Evolutionary conservation across 2,329 filamentous ascomycete genomes (phyloP).

Genomic region (Fusarium metavorans): DNA sequence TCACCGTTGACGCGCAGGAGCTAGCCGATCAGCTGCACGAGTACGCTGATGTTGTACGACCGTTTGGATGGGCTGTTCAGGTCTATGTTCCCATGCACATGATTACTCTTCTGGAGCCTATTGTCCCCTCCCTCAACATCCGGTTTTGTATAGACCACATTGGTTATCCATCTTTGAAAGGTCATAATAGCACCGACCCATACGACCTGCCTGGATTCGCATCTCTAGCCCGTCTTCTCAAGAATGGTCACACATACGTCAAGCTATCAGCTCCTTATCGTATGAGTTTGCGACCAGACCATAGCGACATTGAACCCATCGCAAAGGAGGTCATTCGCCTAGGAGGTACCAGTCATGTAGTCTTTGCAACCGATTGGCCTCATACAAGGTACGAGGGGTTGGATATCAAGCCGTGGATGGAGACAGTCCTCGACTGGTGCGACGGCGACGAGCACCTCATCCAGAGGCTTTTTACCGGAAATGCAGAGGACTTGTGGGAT

Average conservation of each 20-base stretch:
- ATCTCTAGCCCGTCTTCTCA: constrained; percentile 61
- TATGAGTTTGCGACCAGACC: constrained; percentile 57
- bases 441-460: constrained; percentile 56
- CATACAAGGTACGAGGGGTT: constrained; percentile 71
- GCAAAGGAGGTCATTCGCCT: constrained; percentile 61
- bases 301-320: constrained; percentile 61
- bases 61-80: constrained; percentile 68
- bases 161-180: constrained; percentile 59
- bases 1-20: constrained; percentile 53
- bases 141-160: constrained; percentile 72
- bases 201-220: constrained; percentile 42
- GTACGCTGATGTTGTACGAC: constrained; percentile 63
- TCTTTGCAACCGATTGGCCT: constrained; percentile 74
- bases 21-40: constrained; percentile 56
- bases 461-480: constrained; percentile 65
- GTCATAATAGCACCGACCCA: constrained; percentile 33
- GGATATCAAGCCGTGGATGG: constrained; percentile 60
- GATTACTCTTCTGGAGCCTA: constrained; percentile 60
- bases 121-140: constrained; percentile 62
- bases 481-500: constrained; percentile 64
- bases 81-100: constrained; percentile 67
- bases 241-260: constrained; percentile 62
- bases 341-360: constrained; percentile 55
- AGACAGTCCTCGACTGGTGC: constrained; percentile 66
- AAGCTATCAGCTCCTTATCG: constrained; percentile 72